phyloP scores from a whole-genome alignment of 805 yeast species.

The Monosporozyma servazzii region DNA sequence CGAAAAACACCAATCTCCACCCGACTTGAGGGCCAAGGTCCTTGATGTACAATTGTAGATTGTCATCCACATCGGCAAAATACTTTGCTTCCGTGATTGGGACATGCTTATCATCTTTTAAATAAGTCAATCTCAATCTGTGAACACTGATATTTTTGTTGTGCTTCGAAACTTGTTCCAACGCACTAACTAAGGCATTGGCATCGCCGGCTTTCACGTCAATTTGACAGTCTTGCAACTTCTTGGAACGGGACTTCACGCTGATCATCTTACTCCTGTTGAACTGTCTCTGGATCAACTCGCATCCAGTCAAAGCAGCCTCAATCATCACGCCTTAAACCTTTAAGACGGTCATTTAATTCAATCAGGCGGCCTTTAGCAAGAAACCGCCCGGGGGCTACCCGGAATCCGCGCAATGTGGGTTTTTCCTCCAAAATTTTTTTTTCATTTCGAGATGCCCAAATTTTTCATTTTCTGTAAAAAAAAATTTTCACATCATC shows the following conservation, averaged over 20 bases:
- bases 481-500: neutral
- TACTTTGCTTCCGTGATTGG: slow-evolving; percentile 21
- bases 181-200: slow-evolving; percentile 37
- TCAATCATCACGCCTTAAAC: no score
- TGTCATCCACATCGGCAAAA: slow-evolving; percentile 26
- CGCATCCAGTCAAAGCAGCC: no score
- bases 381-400: no score
- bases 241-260: slow-evolving; percentile 54
- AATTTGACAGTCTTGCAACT: slow-evolving; percentile 40
- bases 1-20: slow-evolving; percentile 82
- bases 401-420: neutral
- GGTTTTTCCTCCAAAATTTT: neutral
- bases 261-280: slow-evolving; percentile 1
- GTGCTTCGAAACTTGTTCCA: slow-evolving; percentile 35
- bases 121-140: slow-evolving; percentile 48
- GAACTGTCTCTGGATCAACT: no score
- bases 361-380: no score
- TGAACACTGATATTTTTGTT: slow-evolving; percentile 37
- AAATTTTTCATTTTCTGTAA: neutral
- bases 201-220: slow-evolving; percentile 25
- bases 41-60: slow-evolving; percentile 52
- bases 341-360: no score
- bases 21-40: slow-evolving; percentile 90
- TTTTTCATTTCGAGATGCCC: slow-evolving; percentile 1
- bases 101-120: slow-evolving; percentile 27